These are phyloP conservation scores for Erodium texanum DNA, from an alignment of 441 rosid species.

Conservation along the genomic window DNA sequence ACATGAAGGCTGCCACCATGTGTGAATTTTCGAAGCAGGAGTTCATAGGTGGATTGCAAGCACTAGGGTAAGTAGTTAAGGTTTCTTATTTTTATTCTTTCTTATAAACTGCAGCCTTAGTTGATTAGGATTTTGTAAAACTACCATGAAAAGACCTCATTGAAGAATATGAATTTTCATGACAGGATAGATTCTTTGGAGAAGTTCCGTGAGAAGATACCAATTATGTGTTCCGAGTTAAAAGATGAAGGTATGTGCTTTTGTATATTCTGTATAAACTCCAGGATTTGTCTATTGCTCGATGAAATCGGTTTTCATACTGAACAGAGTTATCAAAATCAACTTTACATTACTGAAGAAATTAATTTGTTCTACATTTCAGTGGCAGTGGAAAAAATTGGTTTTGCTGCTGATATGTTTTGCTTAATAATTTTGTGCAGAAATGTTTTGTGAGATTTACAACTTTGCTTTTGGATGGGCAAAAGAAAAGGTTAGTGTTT, in stretches of 20 bases:
- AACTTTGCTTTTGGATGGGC: conserved; percentile 98
- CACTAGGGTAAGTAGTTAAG: conserved; percentile 49
- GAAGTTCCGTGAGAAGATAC: conserved; percentile 61
- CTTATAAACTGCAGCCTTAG: conserved; percentile 1
- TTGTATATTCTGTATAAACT: conserved; percentile 6
- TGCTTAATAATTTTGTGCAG: conserved; percentile 37
- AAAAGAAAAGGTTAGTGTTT: conserved; percentile 69
- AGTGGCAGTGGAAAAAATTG: background rate
- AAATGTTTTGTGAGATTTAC: conserved; percentile 84
- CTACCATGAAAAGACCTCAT: too few species aligned
- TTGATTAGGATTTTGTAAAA: too few species aligned
- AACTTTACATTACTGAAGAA: background rate
- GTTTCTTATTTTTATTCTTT: conserved; percentile 13
- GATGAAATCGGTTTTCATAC: background rate
- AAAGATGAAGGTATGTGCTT: conserved; percentile 73
- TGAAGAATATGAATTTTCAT: conserved; percentile 20
- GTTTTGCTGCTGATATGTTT: conserved; percentile 17
- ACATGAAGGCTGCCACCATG: conserved; percentile 95
- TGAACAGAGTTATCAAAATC: background rate
- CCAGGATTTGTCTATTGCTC: background rate
- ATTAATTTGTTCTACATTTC: background rate
- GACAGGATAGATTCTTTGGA: conserved; percentile 78
- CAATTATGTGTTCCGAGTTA: conserved; percentile 63
- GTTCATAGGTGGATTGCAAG: conserved; percentile 66
- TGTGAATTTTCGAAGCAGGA: conserved; percentile 93